Base-by-base conservation (phyloP, 495 filamentous ascomycete species). In the Aspergillus asperescens region DNA sequence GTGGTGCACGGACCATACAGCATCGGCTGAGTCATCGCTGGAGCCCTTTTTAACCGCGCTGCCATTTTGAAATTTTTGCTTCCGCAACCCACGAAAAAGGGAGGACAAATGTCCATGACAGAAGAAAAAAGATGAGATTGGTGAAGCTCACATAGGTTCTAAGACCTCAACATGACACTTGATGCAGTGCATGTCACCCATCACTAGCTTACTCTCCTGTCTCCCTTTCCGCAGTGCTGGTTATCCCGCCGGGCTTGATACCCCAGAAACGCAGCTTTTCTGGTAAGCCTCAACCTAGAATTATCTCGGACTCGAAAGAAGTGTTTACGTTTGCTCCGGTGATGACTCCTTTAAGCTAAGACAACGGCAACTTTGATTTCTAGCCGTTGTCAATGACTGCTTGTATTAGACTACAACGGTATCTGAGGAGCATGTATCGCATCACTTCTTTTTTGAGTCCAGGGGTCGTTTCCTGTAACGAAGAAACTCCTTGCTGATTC, bases 371-470 rank as follows among this genome's bases (percentile, higher is more conserved):
- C 77, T 71, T 78, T 85, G 81, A 86, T 83, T 87, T 89, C 83
- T 81, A 72, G 82, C 73, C 76, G 80, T 81, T 74, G 75, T 80
- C 86, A 63, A 76, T 95, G 90, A 79, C 77, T 74, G 81, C 77
- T 69, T 66, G 66, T 69, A 65, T 80, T 32, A 78, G 89, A 95
- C 90, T 96, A 95, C 90, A 94, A 95, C 90, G 90, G 90, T 96
- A 95, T 96, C 90, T 95, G 90, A 95, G 81, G 78, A 77, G 72
- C 72, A 58, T 50, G 58, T 42, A 39, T 32, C 31, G 43, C 34
- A 50, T 16, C 27, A 47, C 32, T 52, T 56, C 45, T 49, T 22
- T 20, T 42, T 50, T 22, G 23, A 22, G 38, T 40, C 29, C 19
- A 43, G 23, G 24, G 22, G 18, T 43, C n/a, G 15, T 42, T 44